Evolutionary conservation across 169 alveolate species (phyloP).

Genomic region (Eimeria brunetti): DNA sequence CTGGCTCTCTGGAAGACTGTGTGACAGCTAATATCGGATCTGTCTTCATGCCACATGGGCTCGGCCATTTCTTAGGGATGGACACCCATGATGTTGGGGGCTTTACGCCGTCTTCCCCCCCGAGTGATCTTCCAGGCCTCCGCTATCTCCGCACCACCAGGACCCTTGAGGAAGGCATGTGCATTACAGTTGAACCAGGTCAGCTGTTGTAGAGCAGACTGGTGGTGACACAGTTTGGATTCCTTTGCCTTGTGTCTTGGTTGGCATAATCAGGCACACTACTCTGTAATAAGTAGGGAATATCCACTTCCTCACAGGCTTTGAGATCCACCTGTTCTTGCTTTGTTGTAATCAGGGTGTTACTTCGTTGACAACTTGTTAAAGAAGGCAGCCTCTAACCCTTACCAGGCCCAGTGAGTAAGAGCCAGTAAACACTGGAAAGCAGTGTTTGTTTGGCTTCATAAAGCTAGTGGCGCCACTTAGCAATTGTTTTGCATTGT

Average conservation of each 20-base stretch:
- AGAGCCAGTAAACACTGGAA: background rate
- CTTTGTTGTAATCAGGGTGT: conserved; percentile 47
- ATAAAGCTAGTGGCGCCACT: background rate
- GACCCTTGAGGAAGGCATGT: conserved; percentile 87
- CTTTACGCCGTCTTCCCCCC: conserved; percentile 87
- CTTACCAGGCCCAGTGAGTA: conserved; percentile 62
- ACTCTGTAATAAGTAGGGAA: background rate
- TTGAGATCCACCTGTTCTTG: background rate
- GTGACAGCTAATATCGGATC: conserved; percentile 88
- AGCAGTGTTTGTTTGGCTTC: background rate
- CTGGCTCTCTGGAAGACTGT: conserved; percentile 87
- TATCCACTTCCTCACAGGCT: background rate
- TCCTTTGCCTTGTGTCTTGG: background rate
- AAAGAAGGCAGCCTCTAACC: conserved; percentile 82
- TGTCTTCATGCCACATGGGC: conserved; percentile 94
- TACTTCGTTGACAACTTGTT: conserved; percentile 84
- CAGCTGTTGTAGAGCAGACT: background rate
- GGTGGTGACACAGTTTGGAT: background rate
- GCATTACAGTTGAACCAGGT: conserved; percentile 95
- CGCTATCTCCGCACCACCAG: conserved; percentile 90
- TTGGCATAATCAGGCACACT: background rate
- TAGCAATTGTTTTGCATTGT: background rate
- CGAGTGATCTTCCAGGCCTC: conserved; percentile 88
- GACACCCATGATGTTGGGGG: conserved; percentile 95
- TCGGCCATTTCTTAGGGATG: conserved; percentile 93